Evolutionary conservation across 306 rosid species (phyloP), one percentile per base, ranked within the genome.

Genomic region (Crotalaria pallida): DNA sequence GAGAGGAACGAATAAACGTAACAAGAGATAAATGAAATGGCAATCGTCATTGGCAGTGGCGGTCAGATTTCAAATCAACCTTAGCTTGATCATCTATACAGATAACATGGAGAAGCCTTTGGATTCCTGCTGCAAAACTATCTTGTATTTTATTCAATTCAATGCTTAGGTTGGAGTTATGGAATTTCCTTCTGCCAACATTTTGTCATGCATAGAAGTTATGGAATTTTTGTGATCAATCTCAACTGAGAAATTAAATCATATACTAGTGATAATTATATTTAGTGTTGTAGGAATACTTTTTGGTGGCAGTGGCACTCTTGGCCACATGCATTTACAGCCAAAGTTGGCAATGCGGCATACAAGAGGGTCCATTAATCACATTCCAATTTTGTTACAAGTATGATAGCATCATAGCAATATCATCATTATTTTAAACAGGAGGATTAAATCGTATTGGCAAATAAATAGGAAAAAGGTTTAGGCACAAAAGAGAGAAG

Each of bases 1-100:
- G 81, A 82, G 22, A 72, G 79, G 50, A 2, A 24, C 4, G 81
- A 82, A 82, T 58, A 78, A 77, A 77, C 44, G 69, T n/a, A 41
- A 33, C 27, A n/a, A 53, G 45, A 16, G 61, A 73, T 73, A 56
- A 67, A 43, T 43, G 57, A 60, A 11, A 58, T 53, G 13, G 41
- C 61, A 51, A 16, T 31, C 59, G 50, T 65, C 52, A 59, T 3
- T 38, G 56, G 13, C 22, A 1, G 10, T 49, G 19, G 5, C 19
- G 1, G 50, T 49, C 49, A 27, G 31, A 16, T 60, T 48, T 63
- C 43, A 34, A 34, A 18, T 48, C 52, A 72, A 13, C 56, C 31
- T 41, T 36, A 0, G 43, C 2, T 29, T 58, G 38, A 16, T 71
- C 10, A 0, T 7, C 59, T 19, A 5, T 33, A 24, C 62, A 23